Base-by-base conservation (phyloP, 140 eudicot species). In the Anethum foeniculum region DNA sequence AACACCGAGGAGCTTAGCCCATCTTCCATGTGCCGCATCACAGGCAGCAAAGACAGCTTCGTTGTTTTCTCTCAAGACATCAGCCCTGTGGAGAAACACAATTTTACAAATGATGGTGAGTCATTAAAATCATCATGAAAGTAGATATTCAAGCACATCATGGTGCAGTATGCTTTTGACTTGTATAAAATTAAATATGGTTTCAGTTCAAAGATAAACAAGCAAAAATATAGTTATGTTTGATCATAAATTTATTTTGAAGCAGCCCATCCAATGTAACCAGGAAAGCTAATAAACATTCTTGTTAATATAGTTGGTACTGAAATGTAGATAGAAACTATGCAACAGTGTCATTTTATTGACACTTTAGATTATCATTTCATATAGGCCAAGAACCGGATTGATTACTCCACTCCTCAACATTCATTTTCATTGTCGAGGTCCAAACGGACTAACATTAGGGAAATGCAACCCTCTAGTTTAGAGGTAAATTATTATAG, bases 1-100 rank as follows among this genome's bases (percentile, higher is more conserved):
- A 27, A 95, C 97, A 38, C 97, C 98, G 75, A 96, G 97, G 65
- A 96, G 94, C 86, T 96, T 96, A 80, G 99, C 99, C 99, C 99
- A 96, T 84, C 98, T 96, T 82, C 96, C 97, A 86, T 96, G 99
- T 80, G 99, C 99, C 82, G 98, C 95, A 86, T 96, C 99, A 83
- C 99, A 96, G 78, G 96, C 99, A 10, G 99, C 92, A 87, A 96
- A 91, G 62, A 96, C 96, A 73, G 99, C 98, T 84, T 96, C 99
- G 39, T 98, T 87, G 82, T 96, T 96, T 88, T 96, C 99, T 85
- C 99, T 90, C 79, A 96, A 82, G 39, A 96, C 94, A 85, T 96
- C 99, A 87, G 97, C 88, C 83, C 99, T 95, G 96, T 82, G n/a
- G 71, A 85, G 32, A 54, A 81, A 76, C 34, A 41, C 62, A 58